A percentile compares a stretch with the other conserved stretches of the same genome.
Conservation (phyloP, 805 yeast genomes). For the Cyberlindnera mycetangii region DNA sequence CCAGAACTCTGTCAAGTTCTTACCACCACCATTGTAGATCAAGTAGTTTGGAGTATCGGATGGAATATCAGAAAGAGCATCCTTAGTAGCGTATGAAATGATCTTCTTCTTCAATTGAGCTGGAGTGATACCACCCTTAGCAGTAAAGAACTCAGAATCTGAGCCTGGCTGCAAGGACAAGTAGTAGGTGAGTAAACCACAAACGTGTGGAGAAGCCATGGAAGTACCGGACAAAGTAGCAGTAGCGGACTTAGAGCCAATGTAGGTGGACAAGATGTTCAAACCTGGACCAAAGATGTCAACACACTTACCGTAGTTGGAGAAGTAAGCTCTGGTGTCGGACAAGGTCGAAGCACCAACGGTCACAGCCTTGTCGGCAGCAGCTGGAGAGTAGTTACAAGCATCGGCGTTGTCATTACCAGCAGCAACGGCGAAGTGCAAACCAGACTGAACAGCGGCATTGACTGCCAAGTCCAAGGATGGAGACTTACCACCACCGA, state of each 20-base stretch:
- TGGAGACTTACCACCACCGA: slow-evolving; percentile 91
- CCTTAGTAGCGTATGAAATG: slow-evolving; percentile 63
- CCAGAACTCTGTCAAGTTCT: slow-evolving; percentile 43
- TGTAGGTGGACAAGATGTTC: slow-evolving; percentile 78
- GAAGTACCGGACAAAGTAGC: slow-evolving; percentile 93
- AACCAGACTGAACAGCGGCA: slow-evolving; percentile 85
- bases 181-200: slow-evolving; percentile 88
- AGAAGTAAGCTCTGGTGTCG: slow-evolving; percentile 91
- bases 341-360: slow-evolving; percentile 93
- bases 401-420: slow-evolving; percentile 95
- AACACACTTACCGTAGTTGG: slow-evolving; percentile 94
- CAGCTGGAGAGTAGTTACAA: slow-evolving; percentile 88
- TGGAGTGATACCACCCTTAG: slow-evolving; percentile 59
- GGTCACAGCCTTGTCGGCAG: slow-evolving; percentile 79
- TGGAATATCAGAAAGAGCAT: slow-evolving; percentile 59
- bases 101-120: slow-evolving; percentile 73
- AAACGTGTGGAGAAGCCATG: slow-evolving; percentile 97
- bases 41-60: slow-evolving; percentile 73
- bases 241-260: slow-evolving; percentile 72
- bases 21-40: slow-evolving; percentile 82
- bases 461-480: slow-evolving; percentile 84
- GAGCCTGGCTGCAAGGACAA: slow-evolving; percentile 80
- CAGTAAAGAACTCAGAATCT: slow-evolving; percentile 57
- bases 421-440: slow-evolving; percentile 94
- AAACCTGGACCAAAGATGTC: slow-evolving; percentile 97